Evolutionary conservation across 805 yeast genomes (phyloP).

Genomic region (Zygosaccharomyces pseudorouxii): DNA sequence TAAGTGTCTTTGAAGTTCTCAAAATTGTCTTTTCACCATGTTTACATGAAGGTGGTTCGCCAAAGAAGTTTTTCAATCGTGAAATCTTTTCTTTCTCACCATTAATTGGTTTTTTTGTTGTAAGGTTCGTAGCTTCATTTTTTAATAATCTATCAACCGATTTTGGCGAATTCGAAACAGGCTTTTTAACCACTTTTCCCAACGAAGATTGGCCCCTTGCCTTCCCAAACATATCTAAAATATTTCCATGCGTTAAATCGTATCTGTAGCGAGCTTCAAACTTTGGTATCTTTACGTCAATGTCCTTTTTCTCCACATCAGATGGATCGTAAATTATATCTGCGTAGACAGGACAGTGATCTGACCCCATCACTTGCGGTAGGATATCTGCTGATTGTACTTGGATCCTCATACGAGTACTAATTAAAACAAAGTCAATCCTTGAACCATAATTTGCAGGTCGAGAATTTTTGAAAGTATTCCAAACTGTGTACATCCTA

Average conservation of each 20-base stretch:
- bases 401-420: constrained; percentile 35
- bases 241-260: constrained; percentile 37
- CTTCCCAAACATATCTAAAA: constrained; percentile 36
- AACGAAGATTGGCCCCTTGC: constrained; percentile 10
- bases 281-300: constrained; percentile 28
- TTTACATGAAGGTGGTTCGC: constrained; percentile 42
- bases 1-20: constrained; percentile 41
- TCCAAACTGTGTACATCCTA: constrained; percentile 89
- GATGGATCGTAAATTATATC: constrained; percentile 44
- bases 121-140: constrained; percentile 19
- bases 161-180: neutral
- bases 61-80: constrained; percentile 21
- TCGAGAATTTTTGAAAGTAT: constrained; percentile 67
- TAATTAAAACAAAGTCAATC: constrained; percentile 67
- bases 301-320: neutral
- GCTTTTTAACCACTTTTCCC: constrained; percentile 7
- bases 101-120: neutral
- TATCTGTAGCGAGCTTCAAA: constrained; percentile 53
- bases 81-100: neutral
- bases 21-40: constrained; percentile 46
- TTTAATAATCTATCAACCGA: constrained; percentile 13
- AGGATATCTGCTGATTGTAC: constrained; percentile 49
- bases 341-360: constrained; percentile 86
- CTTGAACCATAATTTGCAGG: constrained; percentile 85
- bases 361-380: constrained; percentile 76